Evolutionary conservation across 768 basidiomycete species (phyloP).

Genomic region (Xerocomellus amylosporus): DNA sequence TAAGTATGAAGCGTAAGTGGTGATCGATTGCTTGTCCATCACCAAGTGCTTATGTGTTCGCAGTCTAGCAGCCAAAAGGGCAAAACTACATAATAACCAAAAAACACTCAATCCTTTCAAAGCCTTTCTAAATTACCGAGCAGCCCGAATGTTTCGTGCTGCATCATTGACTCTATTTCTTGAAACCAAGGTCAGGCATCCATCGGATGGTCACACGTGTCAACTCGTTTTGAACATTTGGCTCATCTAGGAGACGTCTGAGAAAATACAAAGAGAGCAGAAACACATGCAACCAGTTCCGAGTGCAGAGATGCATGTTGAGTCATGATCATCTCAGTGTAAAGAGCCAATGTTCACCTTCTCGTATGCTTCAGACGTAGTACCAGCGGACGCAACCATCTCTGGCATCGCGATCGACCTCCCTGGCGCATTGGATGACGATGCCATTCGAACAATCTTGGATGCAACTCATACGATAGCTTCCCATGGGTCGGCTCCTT

Average conservation of each 20-base stretch:
- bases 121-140: neutral
- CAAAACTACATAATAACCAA: neutral
- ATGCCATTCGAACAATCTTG: neutral
- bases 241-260: no score
- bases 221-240: no score
- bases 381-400: neutral
- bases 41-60: neutral
- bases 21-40: neutral
- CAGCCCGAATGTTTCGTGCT: constrained; percentile 1
- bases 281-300: neutral
- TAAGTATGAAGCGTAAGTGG: neutral
- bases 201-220: no score
- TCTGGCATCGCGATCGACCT: constrained; percentile 1
- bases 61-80: neutral
- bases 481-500: no score
- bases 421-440: neutral
- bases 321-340: neutral
- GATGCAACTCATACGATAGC: neutral
- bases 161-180: neutral
- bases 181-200: neutral
- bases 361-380: neutral
- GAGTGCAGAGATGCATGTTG: neutral
- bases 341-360: no score
- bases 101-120: constrained; percentile 1
- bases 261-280: neutral